Conservation (phyloP, 352 stramenopile genomes). For the Pythium oligandrum region DNA sequence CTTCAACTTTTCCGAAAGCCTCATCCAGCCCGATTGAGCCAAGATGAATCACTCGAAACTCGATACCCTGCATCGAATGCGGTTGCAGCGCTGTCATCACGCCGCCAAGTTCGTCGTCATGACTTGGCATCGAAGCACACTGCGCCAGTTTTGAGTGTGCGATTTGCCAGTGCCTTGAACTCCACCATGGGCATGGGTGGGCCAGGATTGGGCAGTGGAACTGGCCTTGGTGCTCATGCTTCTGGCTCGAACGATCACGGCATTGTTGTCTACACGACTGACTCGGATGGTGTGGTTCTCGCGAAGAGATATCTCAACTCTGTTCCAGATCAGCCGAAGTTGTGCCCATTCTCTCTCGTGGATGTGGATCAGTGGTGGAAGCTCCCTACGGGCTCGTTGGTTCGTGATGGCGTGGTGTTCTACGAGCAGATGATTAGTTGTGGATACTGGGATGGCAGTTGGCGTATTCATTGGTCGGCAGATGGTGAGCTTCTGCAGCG, state of each 20-base stretch:
- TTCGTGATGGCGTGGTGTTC: slow-evolving; percentile 77
- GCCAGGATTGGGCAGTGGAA: slow-evolving; percentile 58
- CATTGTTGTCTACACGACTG: slow-evolving; percentile 76
- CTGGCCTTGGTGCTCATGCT: slow-evolving; percentile 67
- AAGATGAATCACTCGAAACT: slow-evolving; percentile 68
- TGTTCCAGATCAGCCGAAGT: slow-evolving; percentile 56
- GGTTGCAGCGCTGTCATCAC: slow-evolving; percentile 67
- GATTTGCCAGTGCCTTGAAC: slow-evolving; percentile 75
- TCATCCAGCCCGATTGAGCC: slow-evolving; percentile 64
- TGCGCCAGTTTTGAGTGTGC: slow-evolving; percentile 58
- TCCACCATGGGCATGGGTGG: slow-evolving; percentile 45
- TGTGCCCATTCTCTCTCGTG: slow-evolving; percentile 72
- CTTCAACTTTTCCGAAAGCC: slow-evolving; percentile 77
- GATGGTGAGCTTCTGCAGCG: slow-evolving; percentile 80
- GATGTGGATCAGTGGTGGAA: slow-evolving; percentile 88
- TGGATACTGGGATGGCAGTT: slow-evolving; percentile 85
- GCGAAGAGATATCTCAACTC: slow-evolving; percentile 75
- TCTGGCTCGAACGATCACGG: slow-evolving; percentile 51
- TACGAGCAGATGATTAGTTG: slow-evolving; percentile 90
- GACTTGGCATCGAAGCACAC: slow-evolving; percentile 73
- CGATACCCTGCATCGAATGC: slow-evolving; percentile 70
- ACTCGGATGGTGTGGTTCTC: slow-evolving; percentile 69
- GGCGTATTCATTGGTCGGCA: slow-evolving; percentile 83
- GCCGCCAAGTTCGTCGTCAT: slow-evolving; percentile 75
- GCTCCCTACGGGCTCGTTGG: slow-evolving; percentile 62